These are phyloP conservation scores for Pleurotus djamor DNA, from an alignment of 768 basidiomycete genomes.

Conservation along the genomic window DNA sequence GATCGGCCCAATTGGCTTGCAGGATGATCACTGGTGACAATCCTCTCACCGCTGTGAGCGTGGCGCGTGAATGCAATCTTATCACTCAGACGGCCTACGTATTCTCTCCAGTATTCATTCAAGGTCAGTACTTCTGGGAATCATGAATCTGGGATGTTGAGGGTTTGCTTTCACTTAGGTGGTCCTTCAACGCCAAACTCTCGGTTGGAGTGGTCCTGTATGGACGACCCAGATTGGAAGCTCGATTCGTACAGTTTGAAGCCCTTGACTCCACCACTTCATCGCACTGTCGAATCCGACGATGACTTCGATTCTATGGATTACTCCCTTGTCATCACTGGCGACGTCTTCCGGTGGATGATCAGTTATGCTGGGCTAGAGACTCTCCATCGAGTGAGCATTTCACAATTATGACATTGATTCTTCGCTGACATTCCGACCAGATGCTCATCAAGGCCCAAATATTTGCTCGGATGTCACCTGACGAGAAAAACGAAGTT, in stretches of 20 bases:
- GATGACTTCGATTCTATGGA: slow-evolving; percentile 74
- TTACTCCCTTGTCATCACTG: slow-evolving; percentile 89
- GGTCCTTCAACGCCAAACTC: slow-evolving; percentile 50
- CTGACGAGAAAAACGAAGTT: slow-evolving; percentile 98
- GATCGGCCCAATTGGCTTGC: slow-evolving; percentile 88
- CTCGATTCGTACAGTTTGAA: slow-evolving; percentile 89
- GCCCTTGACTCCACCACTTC: slow-evolving; percentile 69
- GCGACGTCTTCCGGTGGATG: slow-evolving; percentile 98
- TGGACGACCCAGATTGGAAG: slow-evolving; percentile 84
- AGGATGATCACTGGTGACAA: slow-evolving; percentile 99
- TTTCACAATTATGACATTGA: background rate
- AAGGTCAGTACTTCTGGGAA: slow-evolving; percentile 43
- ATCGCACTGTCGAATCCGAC: slow-evolving; percentile 66
- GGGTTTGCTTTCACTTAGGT: slow-evolving; percentile 34
- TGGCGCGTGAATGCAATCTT: slow-evolving; percentile 90
- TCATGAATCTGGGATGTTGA: background rate
- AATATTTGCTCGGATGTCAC: slow-evolving; percentile 98
- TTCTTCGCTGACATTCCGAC: background rate
- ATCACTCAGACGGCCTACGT: slow-evolving; percentile 88
- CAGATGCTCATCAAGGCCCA: slow-evolving; percentile 98
- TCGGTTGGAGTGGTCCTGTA: slow-evolving; percentile 85
- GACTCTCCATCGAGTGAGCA: slow-evolving; percentile 84
- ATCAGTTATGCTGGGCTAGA: slow-evolving; percentile 92
- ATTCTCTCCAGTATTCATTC: slow-evolving; percentile 77
- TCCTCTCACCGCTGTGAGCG: slow-evolving; percentile 93